Evolutionary conservation across 2,329 filamentous ascomycete genomes (phyloP), one percentile per base, ranked within the genome.

Genomic region (Colletotrichum acutatum): DNA sequence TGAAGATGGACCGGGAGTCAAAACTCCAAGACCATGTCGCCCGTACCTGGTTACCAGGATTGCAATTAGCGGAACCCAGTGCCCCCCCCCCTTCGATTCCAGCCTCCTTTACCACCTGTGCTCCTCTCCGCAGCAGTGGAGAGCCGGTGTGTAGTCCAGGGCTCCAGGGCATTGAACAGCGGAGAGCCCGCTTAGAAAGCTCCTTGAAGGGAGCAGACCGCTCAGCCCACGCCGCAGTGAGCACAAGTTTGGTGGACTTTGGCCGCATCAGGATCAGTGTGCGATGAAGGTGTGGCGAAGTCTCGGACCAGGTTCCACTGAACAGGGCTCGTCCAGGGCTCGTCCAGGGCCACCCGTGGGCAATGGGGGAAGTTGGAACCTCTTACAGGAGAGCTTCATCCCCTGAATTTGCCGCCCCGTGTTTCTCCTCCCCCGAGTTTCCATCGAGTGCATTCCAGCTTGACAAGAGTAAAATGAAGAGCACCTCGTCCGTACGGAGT

Each of bases 241-340:
- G 42, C 42, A 49, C 19, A 24, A 5, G 30, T 57, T 57, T n/a
- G 19, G 6, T 30, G 8, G 34, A 30, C 54, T 37, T 19, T 30
- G 57, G 37, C 52, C 24, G 53, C 37, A 16, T 46, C 7, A 28
- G 26, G 42, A 26, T 28, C 42, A 30, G 54, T 49, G 54, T 49
- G 42, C 37, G 42, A 22, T 49, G 19, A 49, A 22, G 26, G 26
- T 34, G 66, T 65, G 70, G 70, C 66, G 66, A 72, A 65, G 69
- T 22, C 69, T 49, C 32, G 19, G 19, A 19, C 34, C 57, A 53
- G 42, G 66, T 67, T 19, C 70, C 66, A 72, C 32, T 32, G 60
- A n/a, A 63, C 70, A 70, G 70, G 60, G 70, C 59, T 63, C 46
- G 53, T 26, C 12, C 70, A 70, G 70, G 60, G 70, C 59, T 63